Base-by-base conservation (phyloP, 176 grass and related monocot species). In the Triticum aestivum region DNA sequence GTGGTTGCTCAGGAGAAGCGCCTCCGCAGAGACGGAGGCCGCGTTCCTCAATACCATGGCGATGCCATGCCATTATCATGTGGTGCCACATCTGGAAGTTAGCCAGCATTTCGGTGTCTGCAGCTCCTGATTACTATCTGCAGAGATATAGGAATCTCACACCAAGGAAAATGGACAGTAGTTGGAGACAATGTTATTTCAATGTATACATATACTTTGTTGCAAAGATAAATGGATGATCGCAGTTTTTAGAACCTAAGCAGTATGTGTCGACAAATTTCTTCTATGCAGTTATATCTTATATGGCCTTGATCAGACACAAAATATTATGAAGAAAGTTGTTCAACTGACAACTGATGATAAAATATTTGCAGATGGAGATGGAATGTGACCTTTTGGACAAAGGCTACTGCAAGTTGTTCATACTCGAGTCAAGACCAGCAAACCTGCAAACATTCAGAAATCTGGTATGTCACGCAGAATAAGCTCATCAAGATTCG, bases 21-120 rank as follows among this genome's bases (percentile, higher is more conserved):
- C 85, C 3, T 92, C 88, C 0, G 2, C 38, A 14, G 90, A 87
- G 23, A 71, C 84, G 9, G 90, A 85, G 73, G 59, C 11, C 5
- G 69, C 62, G 0, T 80, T 90, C 65, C 61, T 89, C 11, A 77
- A 85, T 59, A 87, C 92, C 27, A 73, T 94, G 61, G 34, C 4
- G 30, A 41, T 35, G 70, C 37, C 82, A 56, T 85, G 83, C 32
- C 37, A 64, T 61, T 54, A n/a, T 56, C 75, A 51, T 5, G 73
- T 6, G 26, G 45, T 2, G 42, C 7, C 24, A 17, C 42, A 75
- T 68, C 21, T 61, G 14, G 71, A 29, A 73, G 30, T 30, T 79
- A 52, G 5, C 65, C 79, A 88, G 54, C 74, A 64, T 37, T 29
- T 82, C 0, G 47, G 73, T 73, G 74, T 84, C 10, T 88, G 68